Evolutionary conservation across 139 green algal species (phyloP).

Genomic region (Penium margaritaceum): DNA sequence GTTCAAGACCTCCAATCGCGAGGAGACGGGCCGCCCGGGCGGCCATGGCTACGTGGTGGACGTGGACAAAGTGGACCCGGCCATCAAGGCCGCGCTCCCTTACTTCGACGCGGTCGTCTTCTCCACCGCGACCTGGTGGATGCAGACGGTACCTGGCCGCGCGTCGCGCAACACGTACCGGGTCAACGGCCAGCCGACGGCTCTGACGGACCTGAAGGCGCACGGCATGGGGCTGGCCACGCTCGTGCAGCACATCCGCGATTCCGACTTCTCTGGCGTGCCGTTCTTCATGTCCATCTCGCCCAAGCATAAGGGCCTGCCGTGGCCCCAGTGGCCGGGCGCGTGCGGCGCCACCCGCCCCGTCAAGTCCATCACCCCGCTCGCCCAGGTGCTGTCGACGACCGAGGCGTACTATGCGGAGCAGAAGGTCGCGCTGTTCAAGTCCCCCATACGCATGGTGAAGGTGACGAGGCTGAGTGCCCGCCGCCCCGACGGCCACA

Average conservation of each 20-base stretch:
- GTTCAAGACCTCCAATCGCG: background rate
- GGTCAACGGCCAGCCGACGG: background rate
- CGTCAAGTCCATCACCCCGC: background rate
- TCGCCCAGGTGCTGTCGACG: background rate
- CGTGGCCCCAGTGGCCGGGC: background rate
- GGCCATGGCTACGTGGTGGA: slow-evolving; percentile 16
- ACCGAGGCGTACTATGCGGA: background rate
- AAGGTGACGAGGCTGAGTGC: slow-evolving; percentile 4
- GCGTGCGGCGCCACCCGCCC: background rate
- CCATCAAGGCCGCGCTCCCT: background rate
- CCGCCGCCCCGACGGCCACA: slow-evolving; percentile 4
- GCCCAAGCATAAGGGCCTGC: background rate
- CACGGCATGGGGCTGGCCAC: background rate
- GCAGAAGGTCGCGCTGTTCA: background rate
- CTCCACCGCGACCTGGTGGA: slow-evolving; percentile 6
- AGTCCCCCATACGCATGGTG: slow-evolving; percentile 9
- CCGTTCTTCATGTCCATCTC: slow-evolving; percentile 19
- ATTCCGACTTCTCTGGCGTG: slow-evolving; percentile 6
- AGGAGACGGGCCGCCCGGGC: background rate
- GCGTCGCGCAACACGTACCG: background rate
- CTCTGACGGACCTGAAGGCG: background rate
- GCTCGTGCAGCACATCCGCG: background rate
- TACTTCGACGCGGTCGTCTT: slow-evolving; percentile 25
- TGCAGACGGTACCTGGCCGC: background rate
- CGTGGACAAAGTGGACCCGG: slow-evolving; percentile 8